Evolutionary conservation across 2,329 filamentous ascomycete species (phyloP).

Genomic region (Sclerotinia minor): DNA sequence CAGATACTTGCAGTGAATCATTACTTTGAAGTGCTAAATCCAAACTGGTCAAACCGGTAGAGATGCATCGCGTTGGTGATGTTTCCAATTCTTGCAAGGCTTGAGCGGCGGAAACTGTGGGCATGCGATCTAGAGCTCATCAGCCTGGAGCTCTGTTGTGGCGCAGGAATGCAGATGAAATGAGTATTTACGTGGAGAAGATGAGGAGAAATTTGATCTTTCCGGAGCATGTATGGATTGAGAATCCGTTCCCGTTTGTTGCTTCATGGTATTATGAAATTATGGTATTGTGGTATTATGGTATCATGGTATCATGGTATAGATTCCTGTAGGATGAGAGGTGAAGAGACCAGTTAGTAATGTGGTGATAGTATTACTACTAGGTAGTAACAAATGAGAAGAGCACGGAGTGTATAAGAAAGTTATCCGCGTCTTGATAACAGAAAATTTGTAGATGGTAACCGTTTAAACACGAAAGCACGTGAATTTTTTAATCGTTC

Average conservation of each 20-base stretch:
- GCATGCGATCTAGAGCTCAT: constrained; percentile 62
- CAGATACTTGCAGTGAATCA: constrained; percentile 21
- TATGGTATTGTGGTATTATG: neutral
- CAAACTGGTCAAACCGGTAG: constrained; percentile 56
- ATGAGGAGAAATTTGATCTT: constrained; percentile 55
- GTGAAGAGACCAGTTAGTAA: neutral
- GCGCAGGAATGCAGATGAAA: neutral
- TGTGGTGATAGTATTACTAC: neutral
- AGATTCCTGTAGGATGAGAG: constrained; percentile 12
- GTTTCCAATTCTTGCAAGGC: constrained; percentile 62
- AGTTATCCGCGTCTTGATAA: neutral
- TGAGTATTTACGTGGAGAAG: constrained; percentile 35
- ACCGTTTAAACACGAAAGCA: neutral
- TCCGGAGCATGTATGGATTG: constrained; percentile 60
- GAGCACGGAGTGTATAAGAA: neutral
- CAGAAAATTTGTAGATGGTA: neutral
- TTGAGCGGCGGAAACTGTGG: constrained; percentile 74
- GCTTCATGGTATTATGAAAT: neutral
- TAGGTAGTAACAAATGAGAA: too few species aligned
- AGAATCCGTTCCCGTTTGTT: constrained; percentile 53
- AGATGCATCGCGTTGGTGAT: constrained; percentile 51
- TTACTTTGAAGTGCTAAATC: constrained; percentile 50
- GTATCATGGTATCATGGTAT: neutral
- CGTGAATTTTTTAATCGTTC: neutral
- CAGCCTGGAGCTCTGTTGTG: constrained; percentile 11